Percentiles rank a stretch among this genome's conserved stretches.
phyloP scores from a whole-genome alignment of 306 rosid genomes.

The Dryas drummondii region DNA sequence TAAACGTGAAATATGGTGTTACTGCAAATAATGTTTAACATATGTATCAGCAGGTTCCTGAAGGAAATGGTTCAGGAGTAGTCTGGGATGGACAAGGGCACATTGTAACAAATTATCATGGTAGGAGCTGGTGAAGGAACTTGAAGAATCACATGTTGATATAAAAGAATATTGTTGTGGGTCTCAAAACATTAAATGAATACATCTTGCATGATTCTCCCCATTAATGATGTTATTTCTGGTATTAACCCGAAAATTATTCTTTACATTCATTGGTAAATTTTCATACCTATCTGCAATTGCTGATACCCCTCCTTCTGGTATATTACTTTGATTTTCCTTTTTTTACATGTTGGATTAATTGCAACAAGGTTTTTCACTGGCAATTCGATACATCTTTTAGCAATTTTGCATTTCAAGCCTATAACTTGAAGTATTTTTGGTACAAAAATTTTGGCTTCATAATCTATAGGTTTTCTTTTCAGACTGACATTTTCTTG shows the following conservation, averaged over 20 bases:
- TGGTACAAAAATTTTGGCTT: neutral
- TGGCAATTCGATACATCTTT: neutral
- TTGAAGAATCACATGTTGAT: constrained; percentile 5
- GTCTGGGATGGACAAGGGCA: constrained; percentile 94
- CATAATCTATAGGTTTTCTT: neutral
- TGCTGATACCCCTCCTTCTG: neutral
- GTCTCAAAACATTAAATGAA: constrained; percentile 5
- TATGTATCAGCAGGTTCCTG: constrained; percentile 67
- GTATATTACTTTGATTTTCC: neutral
- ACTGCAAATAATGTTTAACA: constrained; percentile 9
- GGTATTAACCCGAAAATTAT: neutral
- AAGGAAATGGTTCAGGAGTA: constrained; percentile 99
- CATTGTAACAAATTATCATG: constrained; percentile 94
- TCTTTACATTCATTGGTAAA: neutral
- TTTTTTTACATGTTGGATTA: neutral
- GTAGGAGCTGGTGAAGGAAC: constrained; percentile 44
- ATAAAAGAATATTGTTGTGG: constrained; percentile 8
- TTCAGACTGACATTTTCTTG: neutral
- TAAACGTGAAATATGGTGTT: neutral
- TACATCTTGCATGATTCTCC: constrained; percentile 2
- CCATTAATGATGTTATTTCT: neutral
- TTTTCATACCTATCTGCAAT: neutral
- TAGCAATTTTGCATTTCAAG: neutral
- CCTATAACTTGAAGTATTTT: neutral
- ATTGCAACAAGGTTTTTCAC: neutral